Percentiles rank a stretch among this genome's conserved stretches.
These are phyloP conservation scores for Zarea fungicola DNA, from an alignment of 2,329 filamentous ascomycete species.

Conservation along the genomic window DNA sequence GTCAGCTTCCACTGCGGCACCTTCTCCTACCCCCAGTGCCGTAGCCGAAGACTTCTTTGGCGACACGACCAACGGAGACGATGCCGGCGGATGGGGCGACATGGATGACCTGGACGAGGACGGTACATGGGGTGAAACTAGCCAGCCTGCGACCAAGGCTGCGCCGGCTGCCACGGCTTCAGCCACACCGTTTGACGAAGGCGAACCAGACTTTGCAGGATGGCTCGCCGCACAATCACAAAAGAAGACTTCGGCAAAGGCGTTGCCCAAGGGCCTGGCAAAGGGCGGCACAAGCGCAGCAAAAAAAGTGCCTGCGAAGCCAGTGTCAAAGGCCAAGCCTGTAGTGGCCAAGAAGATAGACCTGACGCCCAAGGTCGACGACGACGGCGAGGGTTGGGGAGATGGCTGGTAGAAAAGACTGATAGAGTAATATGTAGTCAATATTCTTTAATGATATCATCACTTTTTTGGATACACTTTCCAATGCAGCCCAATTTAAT, in stretches of 20 bases:
- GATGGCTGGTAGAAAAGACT: slow-evolving; percentile 52
- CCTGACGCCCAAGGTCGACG: slow-evolving; percentile 58
- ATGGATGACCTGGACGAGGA: slow-evolving; percentile 52
- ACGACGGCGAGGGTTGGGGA: slow-evolving; percentile 61
- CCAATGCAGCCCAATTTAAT: too few relatives aligned
- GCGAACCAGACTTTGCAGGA: slow-evolving; percentile 91
- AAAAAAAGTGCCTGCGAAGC: slow-evolving; percentile 37
- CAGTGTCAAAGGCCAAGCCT: slow-evolving; percentile 38
- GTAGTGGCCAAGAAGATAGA: slow-evolving; percentile 61
- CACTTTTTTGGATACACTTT: not conserved
- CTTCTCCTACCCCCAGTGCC: slow-evolving; percentile 40
- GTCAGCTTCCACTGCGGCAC: slow-evolving; percentile 40
- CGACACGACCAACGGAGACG: slow-evolving; percentile 55
- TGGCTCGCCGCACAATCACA: slow-evolving; percentile 86
- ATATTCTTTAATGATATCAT: not conserved
- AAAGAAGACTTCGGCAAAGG: slow-evolving; percentile 61
- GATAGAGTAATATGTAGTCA: not conserved
- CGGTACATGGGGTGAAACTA: slow-evolving; percentile 33
- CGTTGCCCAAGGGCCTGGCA: slow-evolving; percentile 75
- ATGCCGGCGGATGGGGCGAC: slow-evolving; percentile 71
- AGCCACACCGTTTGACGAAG: slow-evolving; percentile 65
- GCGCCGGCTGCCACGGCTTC: slow-evolving; percentile 21
- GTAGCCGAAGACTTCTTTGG: slow-evolving; percentile 47
- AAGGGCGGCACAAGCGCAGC: slow-evolving; percentile 48
- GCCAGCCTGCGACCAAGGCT: slow-evolving; percentile 28